Evolutionary conservation across 441 rosid genomes (phyloP).

Genomic region (Bocquillonia castaneifolia): DNA sequence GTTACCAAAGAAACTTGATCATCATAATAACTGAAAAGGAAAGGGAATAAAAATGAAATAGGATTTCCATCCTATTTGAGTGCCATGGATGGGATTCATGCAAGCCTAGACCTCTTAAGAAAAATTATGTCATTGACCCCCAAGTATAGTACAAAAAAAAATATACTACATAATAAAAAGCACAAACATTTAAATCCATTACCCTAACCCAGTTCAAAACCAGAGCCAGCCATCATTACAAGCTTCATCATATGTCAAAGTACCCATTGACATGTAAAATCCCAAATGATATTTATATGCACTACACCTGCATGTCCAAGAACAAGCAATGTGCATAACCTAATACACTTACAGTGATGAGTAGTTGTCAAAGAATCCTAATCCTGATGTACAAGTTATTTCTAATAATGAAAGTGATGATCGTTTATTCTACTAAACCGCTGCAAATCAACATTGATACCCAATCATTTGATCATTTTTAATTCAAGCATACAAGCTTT

Average conservation of each 20-base stretch:
- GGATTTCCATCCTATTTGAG: neutral
- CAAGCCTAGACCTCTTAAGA: no score
- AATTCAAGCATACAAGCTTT: neutral
- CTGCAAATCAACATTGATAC: neutral
- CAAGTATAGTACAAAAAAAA: neutral
- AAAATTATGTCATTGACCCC: no score
- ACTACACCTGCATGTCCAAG: neutral
- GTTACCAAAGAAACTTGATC: neutral
- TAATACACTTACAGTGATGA: neutral
- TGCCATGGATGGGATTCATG: neutral
- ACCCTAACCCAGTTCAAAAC: neutral
- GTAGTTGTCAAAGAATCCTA: neutral
- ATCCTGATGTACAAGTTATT: neutral
- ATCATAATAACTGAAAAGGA: neutral
- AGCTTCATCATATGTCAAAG: neutral
- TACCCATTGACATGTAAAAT: neutral
- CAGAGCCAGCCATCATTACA: neutral
- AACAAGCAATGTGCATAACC: neutral
- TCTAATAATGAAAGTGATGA: neutral
- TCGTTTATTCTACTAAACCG: neutral
- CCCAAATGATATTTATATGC: neutral
- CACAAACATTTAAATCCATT: neutral
- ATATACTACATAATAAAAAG: neutral
- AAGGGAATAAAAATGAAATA: neutral
- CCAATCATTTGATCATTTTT: neutral